Conservation (phyloP, 2,329 filamentous ascomycete genomes). For the Fusarium tricinctum region DNA sequence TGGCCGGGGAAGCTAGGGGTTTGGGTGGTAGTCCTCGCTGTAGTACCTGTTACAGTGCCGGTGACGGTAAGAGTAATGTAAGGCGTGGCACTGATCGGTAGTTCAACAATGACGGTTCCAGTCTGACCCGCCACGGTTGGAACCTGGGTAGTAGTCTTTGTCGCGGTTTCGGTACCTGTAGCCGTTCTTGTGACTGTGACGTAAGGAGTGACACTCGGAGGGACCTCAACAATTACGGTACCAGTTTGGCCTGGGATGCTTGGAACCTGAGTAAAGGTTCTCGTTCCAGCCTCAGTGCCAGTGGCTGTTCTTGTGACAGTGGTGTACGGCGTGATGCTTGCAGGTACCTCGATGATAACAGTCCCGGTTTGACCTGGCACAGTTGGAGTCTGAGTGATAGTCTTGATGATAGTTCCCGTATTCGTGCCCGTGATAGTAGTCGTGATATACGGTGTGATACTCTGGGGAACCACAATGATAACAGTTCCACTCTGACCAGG, state of each 20-base stretch:
- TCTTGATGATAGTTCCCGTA: background rate
- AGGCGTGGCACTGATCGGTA: background rate
- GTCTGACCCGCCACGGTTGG: background rate
- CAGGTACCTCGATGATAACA: background rate
- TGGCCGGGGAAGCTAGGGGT: background rate
- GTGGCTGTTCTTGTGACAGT: background rate
- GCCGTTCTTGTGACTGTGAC: background rate
- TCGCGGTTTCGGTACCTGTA: background rate
- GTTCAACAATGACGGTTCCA: slow-evolving; percentile 1
- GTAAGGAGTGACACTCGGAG: background rate
- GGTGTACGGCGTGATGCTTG: background rate
- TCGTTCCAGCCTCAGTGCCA: background rate
- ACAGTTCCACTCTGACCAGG: slow-evolving; percentile 9
- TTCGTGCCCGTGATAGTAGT: background rate
- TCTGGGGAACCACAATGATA: background rate
- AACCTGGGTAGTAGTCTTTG: background rate
- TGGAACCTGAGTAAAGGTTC: background rate
- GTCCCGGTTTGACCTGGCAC: background rate
- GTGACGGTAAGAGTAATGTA: background rate
- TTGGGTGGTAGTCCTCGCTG: background rate
- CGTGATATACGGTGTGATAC: background rate
- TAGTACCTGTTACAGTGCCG: background rate
- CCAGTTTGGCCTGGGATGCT: background rate
- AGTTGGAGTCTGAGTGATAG: background rate
- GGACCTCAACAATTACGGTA: background rate